Evolutionary conservation across 129 eudicot species (phyloP), one percentile per base, ranked within the genome.

Genomic region (Pittosporum tobira): DNA sequence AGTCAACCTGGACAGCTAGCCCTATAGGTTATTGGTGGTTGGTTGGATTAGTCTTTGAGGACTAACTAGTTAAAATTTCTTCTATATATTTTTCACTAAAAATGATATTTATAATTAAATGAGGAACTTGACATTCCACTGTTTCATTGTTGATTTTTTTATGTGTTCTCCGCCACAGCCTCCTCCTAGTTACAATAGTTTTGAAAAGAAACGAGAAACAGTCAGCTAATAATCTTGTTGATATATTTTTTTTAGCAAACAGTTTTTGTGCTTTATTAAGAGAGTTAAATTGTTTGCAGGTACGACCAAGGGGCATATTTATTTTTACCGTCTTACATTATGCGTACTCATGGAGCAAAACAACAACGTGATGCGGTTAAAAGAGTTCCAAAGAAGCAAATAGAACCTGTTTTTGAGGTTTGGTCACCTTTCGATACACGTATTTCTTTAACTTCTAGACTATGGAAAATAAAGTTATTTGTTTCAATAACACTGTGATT

Each of bases 261-360:
- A 40, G 45, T 40, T 40, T 2, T 3, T 40, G 15, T 29, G 16
- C n/a, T 61, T 58, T 4, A 1, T 56, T 53, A 47, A 38, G 16
- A 38, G 16, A 6, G 13, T 27, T 10, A n/a, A 29, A 26, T 15
- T 22, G 28, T 63, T 74, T 66, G 45, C 75, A 91, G 98, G 75
- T 91, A 86, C 65, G 84, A 78, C 46, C 80, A 73, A 72, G 98
- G 98, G 63, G 96, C 88, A 29, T 71, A 91, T 63, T 74, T 91
- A 60, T 86, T 78, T 73, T 66, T 91, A 62, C 96, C 96, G 20
- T 91, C 98, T 9, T 87, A 81, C 65, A 64, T 91, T 11, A 91
- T 91, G 98, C 96, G 98, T 13, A 87, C 89, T 30, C 98, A 91
- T 86, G 98, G 98, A 74, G 89, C 98, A 45, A 91, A 74, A 68